Evolutionary conservation across 2,329 filamentous ascomycete species (phyloP), one percentile per base, ranked within the genome.

Genomic region (Fusarium ambrosium): DNA sequence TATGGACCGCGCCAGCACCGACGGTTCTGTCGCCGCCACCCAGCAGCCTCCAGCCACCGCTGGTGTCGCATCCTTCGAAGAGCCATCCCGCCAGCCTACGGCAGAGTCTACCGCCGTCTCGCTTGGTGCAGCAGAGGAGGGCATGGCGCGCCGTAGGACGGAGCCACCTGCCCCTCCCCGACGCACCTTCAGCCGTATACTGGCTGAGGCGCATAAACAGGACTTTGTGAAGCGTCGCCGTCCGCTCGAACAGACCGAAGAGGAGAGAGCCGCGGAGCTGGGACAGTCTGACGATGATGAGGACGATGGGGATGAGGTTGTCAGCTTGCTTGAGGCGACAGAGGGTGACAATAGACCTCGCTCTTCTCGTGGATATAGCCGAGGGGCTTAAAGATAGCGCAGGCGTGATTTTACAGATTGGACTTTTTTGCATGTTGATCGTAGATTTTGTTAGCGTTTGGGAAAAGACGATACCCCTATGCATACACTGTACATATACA

Each of bases 181-280:
- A 66, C 70, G 76, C 60, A 65, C 83, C 1, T 87, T 91, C 65
- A 86, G 87, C 6, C 90, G 88, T 16, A 91, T 95, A n/a, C 87
- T 98, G 75, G 93, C 94, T 5, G 89, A 92, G 71, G 96, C 96
- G 7, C 97, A 98, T 81, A 93, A 90, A 70, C 93, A 97, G 81
- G 96, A 98, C 84, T 98, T 98, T 81, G 94, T 97, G 84, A 93
- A 97, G 85, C 93, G 91, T 81, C 89, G 90, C 72, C 84, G 81
- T 76, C 83, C 76, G 0, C 62, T 70, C n/a, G 80, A 79, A 24
- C 74, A 79, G 34, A 77, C 67, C 0, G 77, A 73, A 0, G 79
- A 78, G 18, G 75, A 74, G 1, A 78, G 72, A 0, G 71, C 77
- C 13, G 72, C 69, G 3, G 78, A 80, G 16, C 76, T 80, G 20